These are phyloP conservation scores for Metschnikowia anglica DNA, from an alignment of 805 yeast species.

Conservation along the genomic window DNA sequence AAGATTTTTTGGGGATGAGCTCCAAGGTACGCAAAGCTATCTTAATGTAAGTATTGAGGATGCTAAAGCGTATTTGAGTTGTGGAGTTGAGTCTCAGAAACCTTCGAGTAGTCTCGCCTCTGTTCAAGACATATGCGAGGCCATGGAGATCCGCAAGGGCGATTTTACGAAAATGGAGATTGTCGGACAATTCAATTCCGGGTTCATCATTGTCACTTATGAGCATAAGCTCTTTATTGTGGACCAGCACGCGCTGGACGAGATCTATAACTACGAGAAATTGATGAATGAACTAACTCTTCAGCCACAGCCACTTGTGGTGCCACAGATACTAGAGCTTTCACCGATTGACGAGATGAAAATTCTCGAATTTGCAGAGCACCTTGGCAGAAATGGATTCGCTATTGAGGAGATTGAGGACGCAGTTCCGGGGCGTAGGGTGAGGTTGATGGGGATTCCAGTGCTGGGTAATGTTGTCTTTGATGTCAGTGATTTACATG, in stretches of 20 bases:
- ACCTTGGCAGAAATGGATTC: slow-evolving; percentile 79
- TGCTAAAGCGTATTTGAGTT: slow-evolving; percentile 2
- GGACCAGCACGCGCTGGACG: slow-evolving; percentile 98
- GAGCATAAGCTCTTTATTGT: slow-evolving; percentile 70
- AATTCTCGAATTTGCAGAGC: slow-evolving; percentile 56
- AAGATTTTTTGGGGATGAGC: slow-evolving; percentile 3
- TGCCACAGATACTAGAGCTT: slow-evolving; percentile 58
- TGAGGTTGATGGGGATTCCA: slow-evolving; percentile 65
- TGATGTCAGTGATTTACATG: slow-evolving; percentile 68
- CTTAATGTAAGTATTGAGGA: slow-evolving; percentile 1
- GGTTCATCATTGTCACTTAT: slow-evolving; percentile 76
- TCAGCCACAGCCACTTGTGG: slow-evolving; percentile 60
- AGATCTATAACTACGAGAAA: slow-evolving; percentile 84
- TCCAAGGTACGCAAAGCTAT: slow-evolving; percentile 5
- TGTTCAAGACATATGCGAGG: slow-evolving; percentile 17
- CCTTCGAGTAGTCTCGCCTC: slow-evolving; percentile 9
- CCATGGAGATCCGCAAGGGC: slow-evolving; percentile 50
- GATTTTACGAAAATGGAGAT: slow-evolving; percentile 77
- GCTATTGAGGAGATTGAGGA: slow-evolving; percentile 46
- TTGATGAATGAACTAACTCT: slow-evolving; percentile 56
- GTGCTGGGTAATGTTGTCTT: slow-evolving; percentile 68
- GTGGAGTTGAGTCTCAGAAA: not conserved
- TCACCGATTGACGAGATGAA: slow-evolving; percentile 76
- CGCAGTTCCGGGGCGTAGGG: slow-evolving; percentile 53
- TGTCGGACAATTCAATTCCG: slow-evolving; percentile 94